Base-by-base conservation (phyloP, 768 basidiomycete species). In the Favolaschia claudopus region DNA sequence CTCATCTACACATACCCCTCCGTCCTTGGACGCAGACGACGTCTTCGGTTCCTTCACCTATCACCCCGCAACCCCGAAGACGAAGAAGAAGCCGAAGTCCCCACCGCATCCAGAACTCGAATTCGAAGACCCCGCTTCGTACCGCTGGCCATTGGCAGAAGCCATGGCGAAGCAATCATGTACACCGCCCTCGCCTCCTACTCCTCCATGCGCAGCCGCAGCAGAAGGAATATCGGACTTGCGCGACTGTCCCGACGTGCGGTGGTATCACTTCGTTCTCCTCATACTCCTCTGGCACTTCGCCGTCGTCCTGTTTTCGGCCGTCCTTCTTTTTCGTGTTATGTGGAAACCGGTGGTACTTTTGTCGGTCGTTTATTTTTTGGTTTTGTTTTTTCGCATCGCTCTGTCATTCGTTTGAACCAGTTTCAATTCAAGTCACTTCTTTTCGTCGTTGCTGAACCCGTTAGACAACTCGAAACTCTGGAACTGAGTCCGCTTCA, bases 241-340 rank as follows among this genome's bases (percentile, higher is more conserved):
- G 2, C 15, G 20, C 10, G 22, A 25, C 32, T 50, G 48, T 7
- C 28, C 42, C 29, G 47, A 55, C 5, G 17, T 34, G 25, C 59
- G 52, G 20, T 60, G 59, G 59, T 60, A 60, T 28, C 59, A 60
- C 28, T n/a, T 33, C 4, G 6, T 50, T 13, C 8, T 50, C 19
- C n/a, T 50, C 28, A 13, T 55, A 6, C 12, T 43, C 29, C 4
- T 38, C 2, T 49, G 39, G 53, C 36, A 60, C 28, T 3, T 60
- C 46, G 10, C 40, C 24, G 31, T 60, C 47, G 14, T 49, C 1
- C 0, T 19, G 0, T 25, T 60, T 28, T 60, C 25, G 28, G 5
- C 39, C 2, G 54, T 31, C 24, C n/a, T 49, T n/a, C 6, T 60
- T 14, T 10, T 60, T 39, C 46, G 59, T 9, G 8, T 45, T 1